Percentiles rank a stretch among this genome's conserved stretches.
phyloP scores from a whole-genome alignment of 352 stramenopile genomes.

The Globisporangium nagaii region DNA sequence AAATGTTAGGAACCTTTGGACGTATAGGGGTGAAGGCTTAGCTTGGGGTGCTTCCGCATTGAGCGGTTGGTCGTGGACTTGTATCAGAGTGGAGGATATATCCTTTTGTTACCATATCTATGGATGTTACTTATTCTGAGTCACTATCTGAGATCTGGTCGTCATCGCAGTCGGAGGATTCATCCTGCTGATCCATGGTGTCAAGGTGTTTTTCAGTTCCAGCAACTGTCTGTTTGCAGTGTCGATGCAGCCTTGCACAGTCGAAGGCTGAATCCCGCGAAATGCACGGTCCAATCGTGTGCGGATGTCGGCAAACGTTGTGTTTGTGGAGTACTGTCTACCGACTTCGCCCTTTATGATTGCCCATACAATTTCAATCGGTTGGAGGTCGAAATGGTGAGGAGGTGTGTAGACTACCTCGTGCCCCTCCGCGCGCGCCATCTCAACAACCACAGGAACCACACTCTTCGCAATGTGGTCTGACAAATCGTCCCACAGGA shows the following conservation, averaged over 20 bases:
- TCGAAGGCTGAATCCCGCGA: neutral
- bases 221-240: neutral
- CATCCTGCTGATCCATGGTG: neutral
- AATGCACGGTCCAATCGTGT: neutral
- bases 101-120: no score
- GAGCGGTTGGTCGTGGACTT: neutral
- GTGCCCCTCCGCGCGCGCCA: conserved; percentile 5
- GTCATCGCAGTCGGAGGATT: no score
- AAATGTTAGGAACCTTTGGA: neutral
- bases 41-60: neutral
- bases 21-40: neutral
- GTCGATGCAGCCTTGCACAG: neutral
- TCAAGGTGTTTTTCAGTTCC: neutral
- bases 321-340: conserved; percentile 8
- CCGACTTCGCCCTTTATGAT: conserved; percentile 17
- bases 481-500: neutral
- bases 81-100: neutral
- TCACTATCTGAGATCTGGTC: no score
- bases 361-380: conserved; percentile 16
- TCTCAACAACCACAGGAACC: conserved; percentile 1
- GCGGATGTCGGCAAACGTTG: conserved; percentile 8
- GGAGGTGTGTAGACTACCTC: conserved; percentile 14
- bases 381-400: conserved; percentile 20
- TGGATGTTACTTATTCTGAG: no score
- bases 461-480: conserved; percentile 8